These are phyloP conservation scores for Mycena metata DNA, from an alignment of 768 basidiomycete species.

Conservation along the genomic window DNA sequence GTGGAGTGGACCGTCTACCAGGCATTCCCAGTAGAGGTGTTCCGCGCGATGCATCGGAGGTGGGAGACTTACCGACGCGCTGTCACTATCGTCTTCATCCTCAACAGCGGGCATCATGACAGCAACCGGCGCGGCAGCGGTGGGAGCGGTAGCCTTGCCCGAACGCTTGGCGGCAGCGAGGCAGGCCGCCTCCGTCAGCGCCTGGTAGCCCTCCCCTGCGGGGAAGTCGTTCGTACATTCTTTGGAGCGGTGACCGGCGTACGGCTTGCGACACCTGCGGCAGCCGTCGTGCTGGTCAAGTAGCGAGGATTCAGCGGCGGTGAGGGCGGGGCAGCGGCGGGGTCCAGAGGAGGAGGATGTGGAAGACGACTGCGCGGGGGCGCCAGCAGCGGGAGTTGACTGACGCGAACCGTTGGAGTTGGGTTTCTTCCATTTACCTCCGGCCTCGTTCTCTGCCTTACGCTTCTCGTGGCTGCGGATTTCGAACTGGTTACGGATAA, in stretches of 20 bases:
- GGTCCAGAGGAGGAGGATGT: not conserved
- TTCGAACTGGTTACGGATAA: not conserved
- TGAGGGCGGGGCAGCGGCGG: not conserved
- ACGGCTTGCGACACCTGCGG: not conserved
- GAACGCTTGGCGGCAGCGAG: not conserved
- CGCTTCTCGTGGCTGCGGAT: not conserved
- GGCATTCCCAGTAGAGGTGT: conserved; percentile 20
- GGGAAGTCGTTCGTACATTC: not conserved
- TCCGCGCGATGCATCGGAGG: too few relatives aligned
- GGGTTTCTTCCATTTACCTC: too few relatives aligned
- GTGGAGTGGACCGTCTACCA: not conserved
- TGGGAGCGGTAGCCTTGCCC: not conserved
- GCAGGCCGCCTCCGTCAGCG: not conserved
- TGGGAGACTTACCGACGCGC: too few relatives aligned
- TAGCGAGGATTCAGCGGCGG: not conserved
- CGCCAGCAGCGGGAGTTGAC: too few relatives aligned
- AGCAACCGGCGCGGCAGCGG: not conserved
- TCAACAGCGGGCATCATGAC: not conserved
- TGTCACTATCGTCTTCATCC: too few relatives aligned
- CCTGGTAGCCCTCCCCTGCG: not conserved
- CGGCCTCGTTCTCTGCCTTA: not conserved
- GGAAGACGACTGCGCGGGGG: too few relatives aligned
- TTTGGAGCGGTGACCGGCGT: not conserved
- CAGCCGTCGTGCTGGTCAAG: conserved; percentile 1
- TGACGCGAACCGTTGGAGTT: too few relatives aligned